Conservation (phyloP, 164 flowering plant genomes). For the Vitis labrusca region DNA sequence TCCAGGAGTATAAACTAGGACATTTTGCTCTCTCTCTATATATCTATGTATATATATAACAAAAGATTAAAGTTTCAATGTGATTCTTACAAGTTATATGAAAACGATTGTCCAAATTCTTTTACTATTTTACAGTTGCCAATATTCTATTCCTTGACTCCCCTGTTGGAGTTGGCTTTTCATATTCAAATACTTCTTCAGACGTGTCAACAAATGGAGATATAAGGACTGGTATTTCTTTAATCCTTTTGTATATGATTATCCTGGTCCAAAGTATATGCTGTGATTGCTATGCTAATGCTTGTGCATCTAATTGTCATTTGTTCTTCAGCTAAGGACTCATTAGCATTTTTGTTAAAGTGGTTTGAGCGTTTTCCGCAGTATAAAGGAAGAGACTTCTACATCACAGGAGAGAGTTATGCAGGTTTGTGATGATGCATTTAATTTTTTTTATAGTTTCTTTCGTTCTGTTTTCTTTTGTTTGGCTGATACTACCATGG, state of each 20-base stretch:
- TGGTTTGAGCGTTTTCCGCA: slow-evolving; percentile 88
- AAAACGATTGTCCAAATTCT: slow-evolving; percentile 2
- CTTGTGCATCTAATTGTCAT: not conserved
- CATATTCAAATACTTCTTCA: slow-evolving; percentile 69
- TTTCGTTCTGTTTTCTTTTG: too few species aligned
- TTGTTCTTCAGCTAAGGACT: slow-evolving; percentile 61
- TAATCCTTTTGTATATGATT: not conserved
- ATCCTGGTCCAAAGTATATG: not conserved
- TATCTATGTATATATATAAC: too few species aligned
- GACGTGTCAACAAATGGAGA: slow-evolving; percentile 76
- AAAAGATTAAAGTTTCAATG: too few species aligned
- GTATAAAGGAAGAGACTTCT: slow-evolving; percentile 75
- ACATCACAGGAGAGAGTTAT: slow-evolving; percentile 84
- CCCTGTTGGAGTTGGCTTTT: slow-evolving; percentile 91
- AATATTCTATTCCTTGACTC: slow-evolving; percentile 80
- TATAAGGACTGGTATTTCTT: slow-evolving; percentile 64
- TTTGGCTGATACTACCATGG: too few species aligned
- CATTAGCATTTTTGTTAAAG: slow-evolving; percentile 55
- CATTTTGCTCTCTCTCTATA: too few species aligned
- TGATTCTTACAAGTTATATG: not conserved
- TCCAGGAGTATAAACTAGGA: too few species aligned
- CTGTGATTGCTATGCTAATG: slow-evolving; percentile 5
- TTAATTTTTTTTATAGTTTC: not conserved
- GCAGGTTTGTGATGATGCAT: slow-evolving; percentile 47
- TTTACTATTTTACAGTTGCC: slow-evolving; percentile 57